Base-by-base conservation (phyloP, 768 basidiomycete genomes). In the Suillus subluteus region DNA sequence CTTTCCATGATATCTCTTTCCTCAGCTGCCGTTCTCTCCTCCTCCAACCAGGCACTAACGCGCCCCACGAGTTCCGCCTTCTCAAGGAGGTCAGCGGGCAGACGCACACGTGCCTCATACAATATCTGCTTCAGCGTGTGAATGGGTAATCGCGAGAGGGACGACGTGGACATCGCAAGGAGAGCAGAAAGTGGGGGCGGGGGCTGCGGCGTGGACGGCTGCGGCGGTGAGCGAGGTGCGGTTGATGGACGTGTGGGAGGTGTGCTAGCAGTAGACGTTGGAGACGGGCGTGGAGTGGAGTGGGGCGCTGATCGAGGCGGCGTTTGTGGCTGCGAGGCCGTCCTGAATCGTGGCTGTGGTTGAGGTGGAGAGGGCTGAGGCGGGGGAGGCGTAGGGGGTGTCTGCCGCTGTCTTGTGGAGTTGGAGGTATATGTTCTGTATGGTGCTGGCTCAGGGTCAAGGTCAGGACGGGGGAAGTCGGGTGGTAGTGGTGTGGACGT, bases 51-150 rank as follows among this genome's bases (percentile, higher is more conserved):
- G 18, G 76, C 79, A 64, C 79, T 70, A 32, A 94, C 93, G 72
- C 91, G 91, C 52, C 76, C 82, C 16, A 95, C 92, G n/a, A 95
- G 76, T 61, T 95, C 94, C 30, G 83, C 80, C 81, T 98, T 98
- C 81, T 98, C 96, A n/a, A 97, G 79, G 2, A 96, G 80, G 46
- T 71, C 71, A 0, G 71, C 71, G 23, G 76, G 77, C 63, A 84
- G 74, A 72, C 89, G 82, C 37, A 92, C 92, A 65, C 91, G 94
- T 69, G 96, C 94, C 63, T 88, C 87, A 73, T 88, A 94, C 26
- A 98, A 77, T 23, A 97, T 84, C 2, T 83, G 82, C 75, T 98
- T 98, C 58, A 98, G 81, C n/a, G 83, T 79, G 30, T 87, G 80
- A 63, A 96, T 87, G 8, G 90, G 87, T 16, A 97, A 81, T 4